Conservation (phyloP, 2,329 filamentous ascomycete species). For the Neonectria coccinea region DNA sequence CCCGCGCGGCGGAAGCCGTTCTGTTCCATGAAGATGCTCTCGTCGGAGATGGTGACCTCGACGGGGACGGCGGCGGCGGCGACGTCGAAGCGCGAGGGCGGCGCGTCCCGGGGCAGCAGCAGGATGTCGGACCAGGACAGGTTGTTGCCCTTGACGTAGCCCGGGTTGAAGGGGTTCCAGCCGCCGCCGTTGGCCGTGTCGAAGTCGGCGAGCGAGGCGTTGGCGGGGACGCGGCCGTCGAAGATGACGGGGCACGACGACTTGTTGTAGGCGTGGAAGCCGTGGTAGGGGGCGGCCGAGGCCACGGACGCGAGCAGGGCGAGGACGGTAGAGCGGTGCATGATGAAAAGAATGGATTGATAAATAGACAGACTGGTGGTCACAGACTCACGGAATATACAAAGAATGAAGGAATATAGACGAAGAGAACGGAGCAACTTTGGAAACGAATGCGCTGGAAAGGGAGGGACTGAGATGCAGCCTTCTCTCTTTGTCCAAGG, state of each 20-base stretch:
- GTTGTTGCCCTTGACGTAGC: constrained; percentile 65
- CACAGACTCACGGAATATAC: constrained; percentile 1
- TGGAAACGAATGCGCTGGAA: constrained; percentile 12
- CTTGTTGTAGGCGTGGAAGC: constrained; percentile 20
- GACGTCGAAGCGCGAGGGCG: constrained; percentile 51
- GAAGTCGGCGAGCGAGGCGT: constrained; percentile 54
- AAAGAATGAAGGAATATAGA: constrained; percentile 32
- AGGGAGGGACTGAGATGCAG: background rate
- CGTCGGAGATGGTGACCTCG: constrained; percentile 67
- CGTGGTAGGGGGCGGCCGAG: constrained; percentile 31
- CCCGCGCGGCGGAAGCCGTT: constrained; percentile 68
- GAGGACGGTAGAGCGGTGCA: constrained; percentile 34
- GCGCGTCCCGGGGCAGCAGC: constrained; percentile 52
- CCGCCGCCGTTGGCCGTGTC: constrained; percentile 52
- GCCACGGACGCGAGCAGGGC: constrained; percentile 34
- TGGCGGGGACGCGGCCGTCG: constrained; percentile 59
- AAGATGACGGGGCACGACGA: constrained; percentile 53
- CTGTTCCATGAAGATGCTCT: constrained; percentile 71
- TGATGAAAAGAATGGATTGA: constrained; percentile 11
- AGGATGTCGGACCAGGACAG: constrained; percentile 64
- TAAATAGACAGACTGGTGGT: background rate
- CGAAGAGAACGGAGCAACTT: constrained; percentile 13
- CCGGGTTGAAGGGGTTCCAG: constrained; percentile 60
- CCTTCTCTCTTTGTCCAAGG: too few species aligned
- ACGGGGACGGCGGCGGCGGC: constrained; percentile 59